Conservation (phyloP, 768 basidiomycete species). For the button mushroom (Agaricus bisporus) region DNA sequence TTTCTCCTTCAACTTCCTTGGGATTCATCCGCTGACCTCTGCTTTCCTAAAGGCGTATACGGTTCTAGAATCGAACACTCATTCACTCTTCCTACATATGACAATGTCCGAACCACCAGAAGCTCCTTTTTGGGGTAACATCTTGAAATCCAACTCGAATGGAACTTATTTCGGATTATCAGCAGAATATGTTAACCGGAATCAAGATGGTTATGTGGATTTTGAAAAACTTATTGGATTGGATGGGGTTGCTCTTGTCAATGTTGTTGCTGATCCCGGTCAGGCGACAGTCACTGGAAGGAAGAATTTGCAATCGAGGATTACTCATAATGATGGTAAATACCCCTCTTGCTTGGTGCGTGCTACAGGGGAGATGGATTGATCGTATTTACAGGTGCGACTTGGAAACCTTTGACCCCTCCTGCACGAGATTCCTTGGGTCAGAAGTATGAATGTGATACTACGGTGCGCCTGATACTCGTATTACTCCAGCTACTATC, state of each 20-base stretch:
- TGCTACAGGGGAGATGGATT: constrained; percentile 3
- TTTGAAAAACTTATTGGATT: constrained; percentile 97
- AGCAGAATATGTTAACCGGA: constrained; percentile 85
- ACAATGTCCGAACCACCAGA: constrained; percentile 73
- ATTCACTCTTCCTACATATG: constrained; percentile 91
- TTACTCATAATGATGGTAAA: constrained; percentile 95
- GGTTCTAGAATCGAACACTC: constrained; percentile 89
- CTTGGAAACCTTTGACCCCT: constrained; percentile 79
- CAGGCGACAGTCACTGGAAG: constrained; percentile 64
- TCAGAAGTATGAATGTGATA: constrained; percentile 60
- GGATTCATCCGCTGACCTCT: neutral
- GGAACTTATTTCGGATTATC: constrained; percentile 95
- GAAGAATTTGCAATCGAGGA: constrained; percentile 78
- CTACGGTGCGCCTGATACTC: constrained; percentile 42
- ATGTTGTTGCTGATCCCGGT: constrained; percentile 77
- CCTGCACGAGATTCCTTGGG: constrained; percentile 75
- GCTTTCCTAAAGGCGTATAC: constrained; percentile 67
- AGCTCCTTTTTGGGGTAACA: constrained; percentile 79
- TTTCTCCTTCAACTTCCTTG: neutral
- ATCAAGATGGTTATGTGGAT: constrained; percentile 82
- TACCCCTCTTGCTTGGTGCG: neutral
- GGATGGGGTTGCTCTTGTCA: constrained; percentile 93
- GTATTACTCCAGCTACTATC: neutral
- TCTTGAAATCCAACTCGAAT: constrained; percentile 96
- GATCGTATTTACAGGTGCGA: constrained; percentile 48